These are phyloP conservation scores for Penicillium sp. DNA, from an alignment of 2,329 filamentous ascomycete genomes.

Conservation along the genomic window DNA sequence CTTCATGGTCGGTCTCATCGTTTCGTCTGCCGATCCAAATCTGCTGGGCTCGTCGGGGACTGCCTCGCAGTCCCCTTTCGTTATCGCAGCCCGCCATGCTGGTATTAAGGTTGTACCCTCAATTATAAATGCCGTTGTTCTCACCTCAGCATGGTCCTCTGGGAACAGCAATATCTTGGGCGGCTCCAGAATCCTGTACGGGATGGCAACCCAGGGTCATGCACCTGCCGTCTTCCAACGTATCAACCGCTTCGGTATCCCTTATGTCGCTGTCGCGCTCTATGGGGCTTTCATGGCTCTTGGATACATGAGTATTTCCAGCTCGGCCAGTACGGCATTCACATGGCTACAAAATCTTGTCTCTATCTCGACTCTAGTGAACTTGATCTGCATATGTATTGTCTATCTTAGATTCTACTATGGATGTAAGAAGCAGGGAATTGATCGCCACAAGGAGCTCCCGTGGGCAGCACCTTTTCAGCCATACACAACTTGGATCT, in stretches of 20 bases:
- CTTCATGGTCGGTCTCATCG: slow-evolving; percentile 45
- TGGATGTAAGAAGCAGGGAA: slow-evolving; percentile 40
- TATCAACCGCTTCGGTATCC: slow-evolving; percentile 51
- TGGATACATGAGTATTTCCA: slow-evolving; percentile 62
- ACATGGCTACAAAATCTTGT: slow-evolving; percentile 65
- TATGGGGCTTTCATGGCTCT: slow-evolving; percentile 58
- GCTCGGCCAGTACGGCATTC: slow-evolving; percentile 58
- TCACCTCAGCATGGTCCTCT: slow-evolving; percentile 38
- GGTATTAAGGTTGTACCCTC: slow-evolving; percentile 35
- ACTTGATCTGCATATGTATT: slow-evolving; percentile 59
- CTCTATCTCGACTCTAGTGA: slow-evolving; percentile 40
- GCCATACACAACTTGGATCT: slow-evolving; percentile 60
- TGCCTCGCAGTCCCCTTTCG: slow-evolving; percentile 42
- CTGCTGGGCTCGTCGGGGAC: slow-evolving; percentile 49
- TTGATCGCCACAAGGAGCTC: slow-evolving; percentile 36
- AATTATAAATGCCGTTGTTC: slow-evolving; percentile 22
- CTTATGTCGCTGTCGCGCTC: slow-evolving; percentile 54
- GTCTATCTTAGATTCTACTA: slow-evolving; percentile 55
- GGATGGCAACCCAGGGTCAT: slow-evolving; percentile 39
- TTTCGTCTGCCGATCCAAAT: slow-evolving; percentile 46
- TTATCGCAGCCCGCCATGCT: slow-evolving; percentile 47
- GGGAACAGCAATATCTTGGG: slow-evolving; percentile 43
- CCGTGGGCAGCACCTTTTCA: slow-evolving; percentile 53
- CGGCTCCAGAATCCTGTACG: slow-evolving; percentile 39
- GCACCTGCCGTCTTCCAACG: slow-evolving; percentile 35